Conservation (phyloP, 208 protist genomes). For the Acanthamoeba sp. region DNA sequence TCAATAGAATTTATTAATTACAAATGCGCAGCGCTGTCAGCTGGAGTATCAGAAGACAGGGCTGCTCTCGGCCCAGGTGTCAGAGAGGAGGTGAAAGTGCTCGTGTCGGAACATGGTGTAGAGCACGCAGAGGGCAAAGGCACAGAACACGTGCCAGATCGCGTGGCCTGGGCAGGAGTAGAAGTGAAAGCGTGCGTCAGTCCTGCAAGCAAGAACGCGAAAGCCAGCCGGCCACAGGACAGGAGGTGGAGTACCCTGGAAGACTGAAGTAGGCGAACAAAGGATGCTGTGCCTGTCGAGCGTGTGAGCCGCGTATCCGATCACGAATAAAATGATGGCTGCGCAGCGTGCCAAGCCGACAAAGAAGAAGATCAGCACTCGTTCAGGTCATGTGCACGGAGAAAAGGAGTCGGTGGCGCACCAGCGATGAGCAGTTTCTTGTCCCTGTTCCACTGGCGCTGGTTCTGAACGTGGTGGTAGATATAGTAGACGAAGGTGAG, state of each 20-base stretch:
- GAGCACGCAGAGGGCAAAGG: slow-evolving; percentile 32
- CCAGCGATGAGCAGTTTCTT: slow-evolving; percentile 55
- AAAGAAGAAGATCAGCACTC: not conserved
- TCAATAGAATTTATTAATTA: no score
- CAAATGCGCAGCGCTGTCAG: not conserved
- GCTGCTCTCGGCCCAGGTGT: slow-evolving; percentile 43
- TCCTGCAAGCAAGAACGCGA: not conserved
- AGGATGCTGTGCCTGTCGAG: slow-evolving; percentile 50
- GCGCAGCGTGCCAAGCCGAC: no score
- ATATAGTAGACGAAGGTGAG: slow-evolving; percentile 50
- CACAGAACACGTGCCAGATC: slow-evolving; percentile 62
- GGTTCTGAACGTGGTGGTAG: slow-evolving; percentile 34
- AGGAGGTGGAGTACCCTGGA: not conserved
- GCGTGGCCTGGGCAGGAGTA: not conserved
- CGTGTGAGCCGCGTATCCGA: slow-evolving; percentile 32
- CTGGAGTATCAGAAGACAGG: not conserved
- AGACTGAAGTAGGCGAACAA: slow-evolving; percentile 49
- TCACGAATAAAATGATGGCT: slow-evolving; percentile 31
- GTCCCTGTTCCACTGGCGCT: slow-evolving; percentile 14
- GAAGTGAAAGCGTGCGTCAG: not conserved
- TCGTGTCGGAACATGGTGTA: slow-evolving; percentile 65
- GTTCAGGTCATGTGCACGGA: no score
- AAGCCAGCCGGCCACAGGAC: not conserved
- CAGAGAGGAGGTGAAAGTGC: slow-evolving; percentile 52
- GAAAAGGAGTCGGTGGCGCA: no score